Evolutionary conservation across 495 filamentous ascomycete genomes (phyloP).

Genomic region (Aspergillus ostianus): DNA sequence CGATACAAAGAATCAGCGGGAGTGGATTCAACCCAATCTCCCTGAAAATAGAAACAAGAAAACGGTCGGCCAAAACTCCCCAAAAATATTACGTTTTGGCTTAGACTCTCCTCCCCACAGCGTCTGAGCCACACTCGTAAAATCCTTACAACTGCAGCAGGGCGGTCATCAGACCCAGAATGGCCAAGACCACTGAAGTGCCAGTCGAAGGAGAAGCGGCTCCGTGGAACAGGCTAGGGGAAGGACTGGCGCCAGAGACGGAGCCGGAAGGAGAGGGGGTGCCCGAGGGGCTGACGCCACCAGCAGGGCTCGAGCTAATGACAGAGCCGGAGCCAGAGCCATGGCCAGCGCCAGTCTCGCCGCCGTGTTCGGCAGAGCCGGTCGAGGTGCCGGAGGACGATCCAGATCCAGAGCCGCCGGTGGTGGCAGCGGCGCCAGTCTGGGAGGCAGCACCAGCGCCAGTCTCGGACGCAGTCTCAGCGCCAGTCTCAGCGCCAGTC

Average conservation of each 20-base stretch:
- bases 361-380: not conserved
- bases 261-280: conserved; percentile 15
- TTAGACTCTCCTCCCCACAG: not conserved
- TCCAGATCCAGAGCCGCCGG: conserved; percentile 19
- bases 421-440: not conserved
- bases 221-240: conserved; percentile 23
- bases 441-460: not conserved
- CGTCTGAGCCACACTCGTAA: not conserved
- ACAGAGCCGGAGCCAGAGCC: conserved; percentile 23
- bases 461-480: conserved; percentile 5
- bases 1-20: conserved; percentile 1
- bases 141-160: conserved; percentile 36
- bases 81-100: not conserved
- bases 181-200: conserved; percentile 26
- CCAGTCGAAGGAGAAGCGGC: conserved; percentile 21
- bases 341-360: conserved; percentile 9
- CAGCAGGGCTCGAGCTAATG: conserved; percentile 19
- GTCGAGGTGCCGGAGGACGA: conserved; percentile 8
- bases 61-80: not conserved
- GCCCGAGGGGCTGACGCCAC: conserved; percentile 1
- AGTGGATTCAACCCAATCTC: not conserved
- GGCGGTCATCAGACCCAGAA: conserved; percentile 34
- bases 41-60: conserved; percentile 2
- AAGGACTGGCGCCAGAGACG: conserved; percentile 17
- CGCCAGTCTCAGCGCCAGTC: not conserved